Percentiles rank a stretch among this genome's conserved stretches.
phyloP scores from a whole-genome alignment of 495 filamentous ascomycete species.

The Penicillium nucicola region DNA sequence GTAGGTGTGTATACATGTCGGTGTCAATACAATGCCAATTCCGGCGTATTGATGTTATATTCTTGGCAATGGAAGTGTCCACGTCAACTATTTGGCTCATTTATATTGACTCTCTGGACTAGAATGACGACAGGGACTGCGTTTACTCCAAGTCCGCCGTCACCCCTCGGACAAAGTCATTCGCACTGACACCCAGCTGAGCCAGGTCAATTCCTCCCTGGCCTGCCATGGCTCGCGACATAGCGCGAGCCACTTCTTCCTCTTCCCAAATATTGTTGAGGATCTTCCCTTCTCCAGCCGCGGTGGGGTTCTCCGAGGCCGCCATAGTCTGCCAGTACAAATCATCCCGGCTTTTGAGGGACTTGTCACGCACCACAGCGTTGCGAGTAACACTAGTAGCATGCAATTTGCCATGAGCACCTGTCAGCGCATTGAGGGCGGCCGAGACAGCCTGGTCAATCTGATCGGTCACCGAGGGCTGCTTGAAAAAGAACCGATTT shows the following conservation, averaged over 20 bases:
- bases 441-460: constrained; percentile 37
- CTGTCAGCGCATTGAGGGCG: constrained; percentile 40
- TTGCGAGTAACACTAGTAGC: constrained; percentile 54
- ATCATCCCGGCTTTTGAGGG: constrained; percentile 52
- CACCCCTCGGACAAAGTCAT: constrained; percentile 41
- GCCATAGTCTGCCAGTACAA: constrained; percentile 56
- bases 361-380: constrained; percentile 55
- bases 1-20: too few species aligned
- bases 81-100: too few species aligned
- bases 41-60: constrained; percentile 4
- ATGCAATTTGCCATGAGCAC: constrained; percentile 47
- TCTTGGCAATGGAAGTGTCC: background rate
- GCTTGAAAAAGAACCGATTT: constrained; percentile 62
- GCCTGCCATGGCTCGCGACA: constrained; percentile 47
- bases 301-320: constrained; percentile 32
- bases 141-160: constrained; percentile 38
- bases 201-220: constrained; percentile 47
- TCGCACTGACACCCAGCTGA: constrained; percentile 41
- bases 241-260: constrained; percentile 53
- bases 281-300: constrained; percentile 24
- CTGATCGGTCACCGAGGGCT: constrained; percentile 46
- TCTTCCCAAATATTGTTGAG: constrained; percentile 48
- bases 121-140: too few species aligned
- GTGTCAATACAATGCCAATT: constrained; percentile 5
- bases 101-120: background rate